Conservation (phyloP, 2,329 filamentous ascomycete genomes). For the Tolypocladium guangdongense region DNA sequence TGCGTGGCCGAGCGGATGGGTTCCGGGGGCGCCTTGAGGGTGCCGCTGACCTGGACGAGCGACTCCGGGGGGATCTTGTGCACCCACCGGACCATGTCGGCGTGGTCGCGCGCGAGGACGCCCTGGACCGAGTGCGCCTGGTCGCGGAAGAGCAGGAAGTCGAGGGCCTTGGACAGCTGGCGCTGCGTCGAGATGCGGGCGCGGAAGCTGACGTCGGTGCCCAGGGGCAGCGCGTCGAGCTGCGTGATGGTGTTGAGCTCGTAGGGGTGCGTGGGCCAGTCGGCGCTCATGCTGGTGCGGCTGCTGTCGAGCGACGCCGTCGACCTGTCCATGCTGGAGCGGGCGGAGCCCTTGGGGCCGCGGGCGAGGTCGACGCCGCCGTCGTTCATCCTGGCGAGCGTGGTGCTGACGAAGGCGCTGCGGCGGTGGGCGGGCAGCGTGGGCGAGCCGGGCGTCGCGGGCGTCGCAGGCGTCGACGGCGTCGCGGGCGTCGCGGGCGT, state of each 20-base stretch:
- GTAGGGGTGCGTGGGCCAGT: constrained; percentile 27
- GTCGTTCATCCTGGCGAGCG: constrained; percentile 19
- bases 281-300: constrained; percentile 23
- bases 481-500: background rate
- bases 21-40: constrained; percentile 61
- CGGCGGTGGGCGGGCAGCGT: background rate
- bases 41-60: constrained; percentile 65
- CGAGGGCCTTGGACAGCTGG: constrained; percentile 69
- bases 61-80: constrained; percentile 72
- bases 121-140: constrained; percentile 77
- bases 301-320: constrained; percentile 24
- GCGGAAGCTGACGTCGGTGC: constrained; percentile 29
- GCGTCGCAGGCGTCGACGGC: background rate
- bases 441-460: constrained; percentile 3
- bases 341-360: constrained; percentile 14
- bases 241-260: constrained; percentile 27
- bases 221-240: constrained; percentile 24
- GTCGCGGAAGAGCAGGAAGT: constrained; percentile 80
- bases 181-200: constrained; percentile 51
- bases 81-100: constrained; percentile 76
- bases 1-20: constrained; percentile 66
- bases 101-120: constrained; percentile 47
- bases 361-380: constrained; percentile 18
- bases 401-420: constrained; percentile 11
- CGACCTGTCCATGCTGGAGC: constrained; percentile 16